A percentile compares a stretch with the other conserved stretches of the same genome.
Evolutionary conservation across 768 basidiomycete genomes (phyloP).

Genomic region (Termitomyces titanicus): DNA sequence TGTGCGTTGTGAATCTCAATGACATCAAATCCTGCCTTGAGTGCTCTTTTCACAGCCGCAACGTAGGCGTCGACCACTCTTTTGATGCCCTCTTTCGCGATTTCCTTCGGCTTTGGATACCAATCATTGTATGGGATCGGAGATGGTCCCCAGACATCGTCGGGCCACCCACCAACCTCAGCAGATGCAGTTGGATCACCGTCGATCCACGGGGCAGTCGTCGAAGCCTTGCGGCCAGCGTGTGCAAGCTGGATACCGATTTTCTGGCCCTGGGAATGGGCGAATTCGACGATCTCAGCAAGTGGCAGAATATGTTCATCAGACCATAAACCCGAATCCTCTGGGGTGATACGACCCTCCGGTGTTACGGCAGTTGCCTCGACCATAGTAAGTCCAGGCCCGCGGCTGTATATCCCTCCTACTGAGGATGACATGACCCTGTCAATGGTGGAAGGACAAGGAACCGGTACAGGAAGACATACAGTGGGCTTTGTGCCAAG

Average conservation of each 20-base stretch:
- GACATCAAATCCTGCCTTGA: constrained; percentile 58
- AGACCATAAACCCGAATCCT: constrained; percentile 62
- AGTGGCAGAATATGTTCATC: constrained; percentile 49
- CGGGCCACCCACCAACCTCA: constrained; percentile 46
- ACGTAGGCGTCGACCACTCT: constrained; percentile 53
- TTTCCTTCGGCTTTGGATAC: constrained; percentile 51
- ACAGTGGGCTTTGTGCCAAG: constrained; percentile 63
- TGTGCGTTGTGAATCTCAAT: constrained; percentile 66
- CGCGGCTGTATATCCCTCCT: constrained; percentile 48
- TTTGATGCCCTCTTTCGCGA: constrained; percentile 56
- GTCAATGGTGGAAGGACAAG: constrained; percentile 4
- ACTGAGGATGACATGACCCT: constrained; percentile 27
- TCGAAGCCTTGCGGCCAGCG: constrained; percentile 73
- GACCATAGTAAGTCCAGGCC: constrained; percentile 54
- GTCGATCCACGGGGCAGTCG: constrained; percentile 57
- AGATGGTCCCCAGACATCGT: constrained; percentile 56
- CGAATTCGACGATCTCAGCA: constrained; percentile 59
- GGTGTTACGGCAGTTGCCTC: constrained; percentile 67
- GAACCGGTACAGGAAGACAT: constrained; percentile 28
- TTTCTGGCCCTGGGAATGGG: constrained; percentile 67
- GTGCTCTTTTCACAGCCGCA: constrained; percentile 45
- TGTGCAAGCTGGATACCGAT: constrained; percentile 76
- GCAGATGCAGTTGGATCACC: constrained; percentile 29
- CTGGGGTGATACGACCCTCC: constrained; percentile 62
- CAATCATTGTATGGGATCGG: constrained; percentile 37